Percentiles rank a stretch among this genome's conserved stretches.
Evolutionary conservation across 768 basidiomycete species (phyloP).

Genomic region (Russula virescens): DNA sequence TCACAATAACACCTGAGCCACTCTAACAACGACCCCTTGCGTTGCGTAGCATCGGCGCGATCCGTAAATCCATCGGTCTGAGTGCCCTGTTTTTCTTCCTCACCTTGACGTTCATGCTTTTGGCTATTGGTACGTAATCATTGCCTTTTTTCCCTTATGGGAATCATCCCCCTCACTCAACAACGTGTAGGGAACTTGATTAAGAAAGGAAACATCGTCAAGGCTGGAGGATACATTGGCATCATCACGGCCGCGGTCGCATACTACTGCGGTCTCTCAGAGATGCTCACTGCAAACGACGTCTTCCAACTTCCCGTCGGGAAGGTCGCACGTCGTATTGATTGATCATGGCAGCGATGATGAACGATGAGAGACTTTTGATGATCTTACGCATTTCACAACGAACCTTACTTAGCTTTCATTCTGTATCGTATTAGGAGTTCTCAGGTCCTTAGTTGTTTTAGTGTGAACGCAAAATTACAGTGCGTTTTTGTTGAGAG

Average conservation of each 20-base stretch:
- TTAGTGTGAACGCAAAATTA: too few species aligned
- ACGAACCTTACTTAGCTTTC: not conserved
- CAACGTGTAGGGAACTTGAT: not conserved
- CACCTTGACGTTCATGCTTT: slow-evolving; percentile 46
- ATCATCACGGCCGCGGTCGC: slow-evolving; percentile 43
- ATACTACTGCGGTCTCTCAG: slow-evolving; percentile 42
- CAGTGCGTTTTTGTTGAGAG: too few species aligned
- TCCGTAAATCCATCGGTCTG: slow-evolving; percentile 47
- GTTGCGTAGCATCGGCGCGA: slow-evolving; percentile 38
- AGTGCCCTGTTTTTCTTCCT: slow-evolving; percentile 49
- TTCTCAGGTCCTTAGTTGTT: too few species aligned
- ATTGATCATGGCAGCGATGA: not conserved
- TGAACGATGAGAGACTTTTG: not conserved
- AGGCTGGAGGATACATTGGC: slow-evolving; percentile 39
- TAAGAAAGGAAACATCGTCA: slow-evolving; percentile 24
- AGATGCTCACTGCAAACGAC: slow-evolving; percentile 37
- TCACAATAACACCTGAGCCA: not conserved
- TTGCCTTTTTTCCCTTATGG: not conserved
- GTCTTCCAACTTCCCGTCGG: slow-evolving; percentile 40
- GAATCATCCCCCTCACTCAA: slow-evolving; percentile 19
- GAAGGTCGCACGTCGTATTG: not conserved
- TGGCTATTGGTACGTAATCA: slow-evolving; percentile 36
- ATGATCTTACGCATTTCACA: not conserved
- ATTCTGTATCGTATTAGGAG: not conserved
- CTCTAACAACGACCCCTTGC: not conserved